Percentiles rank a stretch among this genome's conserved stretches.
phyloP scores from a whole-genome alignment of 805 yeast species.

The Ascoidea asiatica region DNA sequence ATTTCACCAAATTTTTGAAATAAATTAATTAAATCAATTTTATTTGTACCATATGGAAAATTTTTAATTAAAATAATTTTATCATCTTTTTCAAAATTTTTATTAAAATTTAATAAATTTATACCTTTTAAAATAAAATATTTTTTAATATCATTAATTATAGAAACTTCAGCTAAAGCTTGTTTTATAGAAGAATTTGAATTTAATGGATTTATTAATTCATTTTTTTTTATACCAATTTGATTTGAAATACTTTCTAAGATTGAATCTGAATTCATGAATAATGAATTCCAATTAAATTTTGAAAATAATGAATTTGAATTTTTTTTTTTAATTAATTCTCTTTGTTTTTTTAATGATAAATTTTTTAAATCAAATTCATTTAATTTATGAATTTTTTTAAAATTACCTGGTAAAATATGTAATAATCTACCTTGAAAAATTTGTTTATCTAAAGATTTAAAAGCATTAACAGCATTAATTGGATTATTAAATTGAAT shows the following conservation, averaged over 20 bases:
- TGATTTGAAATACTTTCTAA: conserved; percentile 77
- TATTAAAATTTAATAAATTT: conserved; percentile 59
- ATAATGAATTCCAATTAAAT: conserved; percentile 92
- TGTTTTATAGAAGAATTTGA: conserved; percentile 88
- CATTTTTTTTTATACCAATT: conserved; percentile 72
- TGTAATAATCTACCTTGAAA: conserved; percentile 92
- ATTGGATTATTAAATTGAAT: conserved; percentile 53
- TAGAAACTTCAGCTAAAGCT: conserved; percentile 95
- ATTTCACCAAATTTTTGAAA: conserved; percentile 73
- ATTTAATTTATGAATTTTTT: conserved; percentile 72
- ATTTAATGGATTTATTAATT: conserved; percentile 77
- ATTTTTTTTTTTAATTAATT: conserved; percentile 67
- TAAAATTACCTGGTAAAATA: conserved; percentile 72
- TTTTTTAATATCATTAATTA: conserved; percentile 78
- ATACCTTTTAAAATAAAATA: conserved; percentile 81
- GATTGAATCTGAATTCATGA: conserved; percentile 84
- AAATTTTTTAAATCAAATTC: conserved; percentile 84
- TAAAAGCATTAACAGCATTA: conserved; percentile 68
- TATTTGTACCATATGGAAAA: conserved; percentile 77
- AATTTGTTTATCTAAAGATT: conserved; percentile 68
- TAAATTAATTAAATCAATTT: conserved; percentile 69
- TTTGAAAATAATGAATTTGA: conserved; percentile 81
- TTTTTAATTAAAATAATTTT: conserved; percentile 73
- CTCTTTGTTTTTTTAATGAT: conserved; percentile 86
- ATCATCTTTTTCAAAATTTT: conserved; percentile 60